phyloP scores from a whole-genome alignment of 2,329 filamentous ascomycete species.

The Sclerotinia borealis region DNA sequence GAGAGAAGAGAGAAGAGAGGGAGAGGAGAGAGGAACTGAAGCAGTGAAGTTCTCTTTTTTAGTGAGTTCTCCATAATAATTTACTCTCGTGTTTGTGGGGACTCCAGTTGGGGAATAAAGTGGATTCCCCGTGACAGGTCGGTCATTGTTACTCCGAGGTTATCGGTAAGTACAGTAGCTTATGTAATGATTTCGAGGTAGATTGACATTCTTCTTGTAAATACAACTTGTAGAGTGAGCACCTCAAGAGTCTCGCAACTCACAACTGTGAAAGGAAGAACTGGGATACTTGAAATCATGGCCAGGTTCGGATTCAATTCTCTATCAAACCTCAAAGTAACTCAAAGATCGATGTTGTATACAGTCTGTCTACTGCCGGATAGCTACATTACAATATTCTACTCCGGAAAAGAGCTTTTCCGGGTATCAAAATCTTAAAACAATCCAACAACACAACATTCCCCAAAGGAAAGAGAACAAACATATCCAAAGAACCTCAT shows the following conservation, averaged over 20 bases:
- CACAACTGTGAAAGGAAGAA: neutral
- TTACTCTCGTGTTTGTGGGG: neutral
- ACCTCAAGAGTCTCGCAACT: neutral
- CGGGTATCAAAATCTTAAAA: neutral
- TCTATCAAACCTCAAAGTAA: neutral
- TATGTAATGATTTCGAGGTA: too few species aligned
- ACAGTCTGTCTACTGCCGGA: too few species aligned
- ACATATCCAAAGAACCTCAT: neutral
- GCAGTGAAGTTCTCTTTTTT: too few species aligned
- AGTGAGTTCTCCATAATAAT: neutral
- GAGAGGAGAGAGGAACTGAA: too few species aligned
- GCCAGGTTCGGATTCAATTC: neutral
- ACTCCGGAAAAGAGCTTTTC: neutral
- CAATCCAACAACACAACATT: neutral
- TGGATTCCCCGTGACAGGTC: neutral
- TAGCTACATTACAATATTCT: neutral
- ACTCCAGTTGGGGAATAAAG: constrained; percentile 1
- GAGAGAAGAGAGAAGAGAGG: neutral
- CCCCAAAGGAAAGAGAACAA: neutral
- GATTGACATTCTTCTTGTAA: too few species aligned
- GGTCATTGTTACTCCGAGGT: neutral
- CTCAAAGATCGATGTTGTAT: too few species aligned
- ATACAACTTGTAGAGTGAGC: neutral
- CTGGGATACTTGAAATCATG: neutral
- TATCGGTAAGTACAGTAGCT: too few species aligned